Evolutionary conservation across 345 rosid species (phyloP).

Genomic region (Turnera subulata): DNA sequence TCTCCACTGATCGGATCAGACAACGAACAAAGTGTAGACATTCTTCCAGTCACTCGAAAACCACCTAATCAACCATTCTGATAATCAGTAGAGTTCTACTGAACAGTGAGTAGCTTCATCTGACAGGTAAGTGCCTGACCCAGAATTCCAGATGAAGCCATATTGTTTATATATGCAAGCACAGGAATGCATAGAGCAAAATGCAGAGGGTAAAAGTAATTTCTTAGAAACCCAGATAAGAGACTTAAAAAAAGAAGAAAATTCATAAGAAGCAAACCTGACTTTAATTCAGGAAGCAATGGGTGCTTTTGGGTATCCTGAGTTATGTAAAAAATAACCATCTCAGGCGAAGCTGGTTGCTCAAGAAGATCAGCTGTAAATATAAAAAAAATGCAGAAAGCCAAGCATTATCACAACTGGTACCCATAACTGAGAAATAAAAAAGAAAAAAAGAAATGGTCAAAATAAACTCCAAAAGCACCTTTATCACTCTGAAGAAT

Average conservation of each 20-base stretch:
- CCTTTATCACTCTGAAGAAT: slow-evolving; percentile 72
- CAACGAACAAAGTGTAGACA: slow-evolving; percentile 66
- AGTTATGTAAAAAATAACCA: slow-evolving; percentile 78
- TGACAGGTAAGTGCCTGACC: slow-evolving; percentile 1
- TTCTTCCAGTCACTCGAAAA: slow-evolving; percentile 74
- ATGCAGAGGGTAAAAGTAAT: no score
- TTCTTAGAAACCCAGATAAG: not conserved
- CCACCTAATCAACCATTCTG: slow-evolving; percentile 51
- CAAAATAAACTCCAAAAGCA: slow-evolving; percentile 8
- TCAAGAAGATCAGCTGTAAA: slow-evolving; percentile 62
- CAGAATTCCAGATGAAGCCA: slow-evolving; percentile 7
- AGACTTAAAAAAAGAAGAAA: not conserved
- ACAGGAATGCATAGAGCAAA: no score
- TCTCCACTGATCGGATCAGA: slow-evolving; percentile 76
- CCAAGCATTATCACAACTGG: not conserved
- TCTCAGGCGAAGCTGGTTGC: slow-evolving; percentile 67
- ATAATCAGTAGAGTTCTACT: slow-evolving; percentile 13
- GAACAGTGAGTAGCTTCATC: slow-evolving; percentile 1
- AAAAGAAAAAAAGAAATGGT: not conserved
- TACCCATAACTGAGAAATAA: not conserved
- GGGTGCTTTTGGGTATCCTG: slow-evolving; percentile 93
- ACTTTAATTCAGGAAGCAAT: slow-evolving; percentile 70
- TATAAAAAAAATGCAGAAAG: slow-evolving; percentile 6
- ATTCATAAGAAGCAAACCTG: slow-evolving; percentile 40
- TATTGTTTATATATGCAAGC: no score